Base-by-base conservation (phyloP, 371 early-diverging fungal genomes). In the Mucor irregularis region DNA sequence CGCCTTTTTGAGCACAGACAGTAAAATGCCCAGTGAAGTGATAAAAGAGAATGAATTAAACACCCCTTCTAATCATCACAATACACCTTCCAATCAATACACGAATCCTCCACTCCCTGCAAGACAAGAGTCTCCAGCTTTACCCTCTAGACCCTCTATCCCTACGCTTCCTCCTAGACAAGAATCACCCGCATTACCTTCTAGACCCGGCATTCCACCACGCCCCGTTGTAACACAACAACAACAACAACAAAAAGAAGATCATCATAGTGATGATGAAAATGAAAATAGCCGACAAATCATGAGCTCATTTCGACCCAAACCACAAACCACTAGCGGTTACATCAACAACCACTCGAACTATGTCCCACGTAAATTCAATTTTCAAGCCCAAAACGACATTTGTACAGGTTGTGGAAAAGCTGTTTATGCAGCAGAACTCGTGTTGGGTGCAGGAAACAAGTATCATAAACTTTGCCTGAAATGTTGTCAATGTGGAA, bases 391-490 rank as follows among this genome's bases (percentile, higher is more conserved):
- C 10, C 73, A 70, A 50, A 69, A 59, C 21, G 80, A 79, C 35
- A 66, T 61, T 14, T 79, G 80, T 42, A 64, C 68, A 17, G 63
- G 72, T 25, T 79, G 76, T 53, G 64, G 66, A 11, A 79, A 79
- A 29, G 51, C 69, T 3, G 76, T 79, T 9, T 79, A 79, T 60
- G 76, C 80, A 21, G 80, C 76, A 9, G 80, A 76, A 58, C 39
- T 74, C 51, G 73, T 66, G 2, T 60, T 72, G 35, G 80, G 73
- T 8, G 80, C 76, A 7, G 73, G 73, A 4, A 79, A 79, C 45
- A 79, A 79, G 39, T 79, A 76, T 30, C 80, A 79, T 49, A 76
- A 73, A 35, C 29, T 65, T 21, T 79, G 80, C 28, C 48, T 76
- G 17, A 74, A 72, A 33, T 79, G 76, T 53, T 65, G 48, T 25